A percentile compares a stretch with the other conserved stretches of the same genome.
Conservation (phyloP, 2,329 filamentous ascomycete genomes). For the Aspergillus sp. region DNA sequence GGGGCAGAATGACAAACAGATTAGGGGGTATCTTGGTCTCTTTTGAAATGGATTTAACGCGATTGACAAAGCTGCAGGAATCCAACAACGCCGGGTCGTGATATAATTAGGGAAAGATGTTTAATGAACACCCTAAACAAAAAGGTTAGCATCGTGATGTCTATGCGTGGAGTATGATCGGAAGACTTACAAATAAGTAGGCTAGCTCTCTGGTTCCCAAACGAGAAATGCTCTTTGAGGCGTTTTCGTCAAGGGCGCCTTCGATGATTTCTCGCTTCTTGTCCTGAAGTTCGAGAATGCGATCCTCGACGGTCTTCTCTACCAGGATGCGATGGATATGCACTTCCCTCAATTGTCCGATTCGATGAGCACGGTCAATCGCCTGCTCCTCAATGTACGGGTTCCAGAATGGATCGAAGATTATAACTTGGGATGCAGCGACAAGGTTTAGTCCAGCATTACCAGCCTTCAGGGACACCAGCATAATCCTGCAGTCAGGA, state of each 20-base stretch:
- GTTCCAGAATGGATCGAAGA: conserved; percentile 94
- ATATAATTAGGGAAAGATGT: neutral
- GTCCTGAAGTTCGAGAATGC: conserved; percentile 76
- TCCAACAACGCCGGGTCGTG: conserved; percentile 9
- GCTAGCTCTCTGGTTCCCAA: conserved; percentile 66
- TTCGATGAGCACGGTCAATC: conserved; percentile 83
- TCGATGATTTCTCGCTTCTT: conserved; percentile 76
- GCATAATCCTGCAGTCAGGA: conserved; percentile 64
- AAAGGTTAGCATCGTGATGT: neutral
- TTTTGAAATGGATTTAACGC: neutral
- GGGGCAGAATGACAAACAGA: neutral
- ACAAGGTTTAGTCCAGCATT: conserved; percentile 86
- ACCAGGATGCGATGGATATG: conserved; percentile 79
- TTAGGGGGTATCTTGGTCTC: conserved; percentile 8
- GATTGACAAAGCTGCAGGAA: neutral
- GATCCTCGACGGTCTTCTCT: conserved; percentile 78
- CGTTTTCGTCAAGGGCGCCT: conserved; percentile 74
- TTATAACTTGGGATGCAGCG: conserved; percentile 79
- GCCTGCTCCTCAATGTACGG: conserved; percentile 91
- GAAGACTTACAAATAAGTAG: conserved; percentile 61
- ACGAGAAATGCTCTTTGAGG: conserved; percentile 64
- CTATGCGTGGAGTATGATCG: neutral
- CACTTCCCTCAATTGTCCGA: conserved; percentile 74
- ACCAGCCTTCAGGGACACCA: conserved; percentile 76
- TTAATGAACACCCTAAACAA: conserved; percentile 22